These are phyloP conservation scores for Eimeria praecox DNA, from an alignment of 169 alveolate genomes.

Conservation along the genomic window DNA sequence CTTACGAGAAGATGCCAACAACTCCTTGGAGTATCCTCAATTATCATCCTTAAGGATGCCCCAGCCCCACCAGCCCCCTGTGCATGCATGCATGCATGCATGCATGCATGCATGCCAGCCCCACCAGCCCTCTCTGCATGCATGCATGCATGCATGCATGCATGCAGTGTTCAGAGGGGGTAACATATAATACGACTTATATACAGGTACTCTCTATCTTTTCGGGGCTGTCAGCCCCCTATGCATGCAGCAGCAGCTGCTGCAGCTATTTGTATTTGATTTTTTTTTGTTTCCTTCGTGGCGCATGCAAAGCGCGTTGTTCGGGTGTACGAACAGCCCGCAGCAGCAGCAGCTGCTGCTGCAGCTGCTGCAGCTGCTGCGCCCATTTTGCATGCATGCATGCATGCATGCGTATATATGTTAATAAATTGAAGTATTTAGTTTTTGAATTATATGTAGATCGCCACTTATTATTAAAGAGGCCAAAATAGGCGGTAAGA, in stretches of 20 bases:
- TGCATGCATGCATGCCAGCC: neutral
- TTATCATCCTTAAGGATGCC: neutral
- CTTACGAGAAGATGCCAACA: constrained; percentile 73
- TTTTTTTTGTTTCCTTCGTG: neutral
- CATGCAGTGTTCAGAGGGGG: no score
- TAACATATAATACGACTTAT: no score
- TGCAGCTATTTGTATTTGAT: neutral
- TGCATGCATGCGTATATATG: neutral
- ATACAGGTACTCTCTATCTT: neutral
- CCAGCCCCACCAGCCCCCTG: no score
- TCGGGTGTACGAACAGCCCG: constrained; percentile 12
- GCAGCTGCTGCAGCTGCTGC: no score
- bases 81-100: neutral
- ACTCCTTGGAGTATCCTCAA: constrained; percentile 71
- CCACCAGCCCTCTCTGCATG: no score
- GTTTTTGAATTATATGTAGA: neutral
- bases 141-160: no score
- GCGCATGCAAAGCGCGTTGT: neutral
- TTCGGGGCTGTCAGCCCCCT: neutral
- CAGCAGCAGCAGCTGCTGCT: neutral
- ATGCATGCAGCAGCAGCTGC: neutral
- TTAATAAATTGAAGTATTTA: neutral
- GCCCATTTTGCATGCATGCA: constrained; percentile 1
- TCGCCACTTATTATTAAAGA: neutral
- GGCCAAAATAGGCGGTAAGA: neutral